These are phyloP conservation scores for Euclidium syriacum DNA, from an alignment of 345 rosid genomes.

Conservation along the genomic window DNA sequence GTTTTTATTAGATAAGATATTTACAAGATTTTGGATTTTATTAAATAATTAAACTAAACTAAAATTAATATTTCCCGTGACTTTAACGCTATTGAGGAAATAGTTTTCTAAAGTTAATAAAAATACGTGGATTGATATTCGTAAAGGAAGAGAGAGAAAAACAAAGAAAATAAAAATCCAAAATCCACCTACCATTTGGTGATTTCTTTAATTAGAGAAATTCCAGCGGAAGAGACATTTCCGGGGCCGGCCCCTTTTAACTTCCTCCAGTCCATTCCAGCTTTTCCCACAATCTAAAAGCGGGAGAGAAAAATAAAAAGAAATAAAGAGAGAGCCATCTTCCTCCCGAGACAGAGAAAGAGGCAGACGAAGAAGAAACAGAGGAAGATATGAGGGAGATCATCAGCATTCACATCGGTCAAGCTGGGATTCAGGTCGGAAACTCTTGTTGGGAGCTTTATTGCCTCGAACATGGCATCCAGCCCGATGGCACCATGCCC, in stretches of 20 bases:
- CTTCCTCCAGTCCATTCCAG: not conserved
- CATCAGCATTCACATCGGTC: conserved; percentile 78
- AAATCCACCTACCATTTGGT: too few relatives aligned
- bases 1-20: too few relatives aligned
- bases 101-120: too few relatives aligned
- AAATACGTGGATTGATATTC: too few relatives aligned
- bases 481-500: conserved; percentile 71
- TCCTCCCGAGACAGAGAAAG: not conserved
- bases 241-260: not conserved
- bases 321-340: not conserved
- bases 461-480: conserved; percentile 73
- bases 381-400: conserved; percentile 38
- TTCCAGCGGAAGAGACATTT: not conserved
- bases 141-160: too few relatives aligned
- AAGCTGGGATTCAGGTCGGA: conserved; percentile 78
- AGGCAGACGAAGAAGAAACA: too few relatives aligned
- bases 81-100: too few relatives aligned
- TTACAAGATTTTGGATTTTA: too few relatives aligned
- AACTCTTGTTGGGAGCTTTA: conserved; percentile 78
- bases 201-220: not conserved
- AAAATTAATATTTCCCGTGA: too few relatives aligned
- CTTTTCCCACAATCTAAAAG: conserved; percentile 6
- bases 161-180: too few relatives aligned
- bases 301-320: too few relatives aligned
- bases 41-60: too few relatives aligned